Evolutionary conservation across 2,329 filamentous ascomycete species (phyloP).

Genomic region (Pezizomycotina sp.): DNA sequence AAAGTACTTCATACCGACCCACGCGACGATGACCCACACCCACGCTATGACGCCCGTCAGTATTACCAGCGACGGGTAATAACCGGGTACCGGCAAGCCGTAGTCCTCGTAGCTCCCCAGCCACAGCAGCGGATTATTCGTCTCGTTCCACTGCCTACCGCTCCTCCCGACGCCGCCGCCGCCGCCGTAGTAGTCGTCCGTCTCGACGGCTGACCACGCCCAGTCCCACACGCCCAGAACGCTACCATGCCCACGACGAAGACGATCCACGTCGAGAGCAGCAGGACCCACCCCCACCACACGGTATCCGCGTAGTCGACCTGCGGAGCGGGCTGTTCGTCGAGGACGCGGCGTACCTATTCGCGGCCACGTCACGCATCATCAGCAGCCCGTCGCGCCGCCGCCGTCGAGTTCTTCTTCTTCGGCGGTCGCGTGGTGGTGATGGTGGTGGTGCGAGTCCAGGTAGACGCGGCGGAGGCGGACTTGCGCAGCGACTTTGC

Average conservation of each 20-base stretch:
- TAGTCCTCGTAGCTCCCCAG: conserved; percentile 90
- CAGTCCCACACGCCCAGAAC: conserved; percentile 93
- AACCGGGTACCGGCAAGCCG: conserved; percentile 86
- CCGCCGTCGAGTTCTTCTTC: too few species aligned
- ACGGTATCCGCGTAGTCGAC: conserved; percentile 50
- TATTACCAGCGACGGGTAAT: conserved; percentile 89
- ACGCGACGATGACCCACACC: conserved; percentile 95
- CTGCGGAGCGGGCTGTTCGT: too few species aligned
- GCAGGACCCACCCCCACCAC: conserved; percentile 94
- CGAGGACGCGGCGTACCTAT: too few species aligned
- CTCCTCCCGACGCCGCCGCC: background rate
- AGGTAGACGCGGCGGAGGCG: too few species aligned
- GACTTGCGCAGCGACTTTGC: too few species aligned
- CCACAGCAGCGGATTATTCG: conserved; percentile 36
- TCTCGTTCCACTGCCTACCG: conserved; percentile 2
- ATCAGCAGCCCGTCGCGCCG: too few species aligned
- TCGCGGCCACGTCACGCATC: too few species aligned
- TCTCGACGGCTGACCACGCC: conserved; percentile 67
- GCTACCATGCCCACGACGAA: conserved; percentile 92
- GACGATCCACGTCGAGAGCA: conserved; percentile 81
- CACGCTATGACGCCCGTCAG: conserved; percentile 91
- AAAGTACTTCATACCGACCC: conserved; percentile 99
- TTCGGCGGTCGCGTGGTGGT: too few species aligned
- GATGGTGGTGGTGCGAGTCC: too few species aligned
- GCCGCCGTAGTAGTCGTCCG: conserved; percentile 4